Evolutionary conservation across 1,139 yeast genomes (phyloP).

Genomic region (Suhomyces anneliseae): DNA sequence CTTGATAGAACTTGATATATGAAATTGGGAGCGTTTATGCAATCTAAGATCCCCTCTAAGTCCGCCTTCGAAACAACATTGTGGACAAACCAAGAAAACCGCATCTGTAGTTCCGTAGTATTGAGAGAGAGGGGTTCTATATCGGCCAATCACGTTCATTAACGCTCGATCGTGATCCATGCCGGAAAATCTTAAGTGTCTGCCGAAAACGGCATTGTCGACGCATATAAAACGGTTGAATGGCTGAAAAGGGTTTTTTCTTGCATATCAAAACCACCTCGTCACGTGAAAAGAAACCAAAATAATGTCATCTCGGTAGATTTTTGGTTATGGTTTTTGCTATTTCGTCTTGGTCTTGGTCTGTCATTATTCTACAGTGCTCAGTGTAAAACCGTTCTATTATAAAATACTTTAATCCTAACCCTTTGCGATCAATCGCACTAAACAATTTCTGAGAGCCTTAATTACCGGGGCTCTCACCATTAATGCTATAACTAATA

Average conservation of each 20-base stretch:
- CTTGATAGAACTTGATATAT: no score
- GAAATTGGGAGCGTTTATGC: no score
- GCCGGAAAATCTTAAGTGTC: constrained; percentile 3
- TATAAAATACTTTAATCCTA: neutral
- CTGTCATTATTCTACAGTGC: neutral
- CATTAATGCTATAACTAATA: neutral
- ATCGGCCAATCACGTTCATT: constrained; percentile 5
- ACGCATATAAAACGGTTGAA: neutral
- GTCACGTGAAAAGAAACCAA: neutral
- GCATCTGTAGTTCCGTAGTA: constrained; percentile 2
- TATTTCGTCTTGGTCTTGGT: neutral
- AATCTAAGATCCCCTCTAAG: no score
- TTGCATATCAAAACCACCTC: neutral
- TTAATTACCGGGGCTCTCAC: neutral
- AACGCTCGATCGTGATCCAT: neutral
- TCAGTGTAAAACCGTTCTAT: neutral
- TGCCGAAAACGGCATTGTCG: constrained; percentile 2
- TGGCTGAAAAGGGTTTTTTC: neutral
- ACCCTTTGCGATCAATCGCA: neutral
- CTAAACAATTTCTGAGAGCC: neutral
- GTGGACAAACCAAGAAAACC: neutral
- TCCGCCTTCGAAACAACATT: neutral
- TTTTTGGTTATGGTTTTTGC: no score
- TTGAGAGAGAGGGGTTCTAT: constrained; percentile 5
- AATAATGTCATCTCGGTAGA: no score